These are phyloP conservation scores for Eucalyptus paniculata DNA, from an alignment of 345 rosid genomes.

Conservation along the genomic window DNA sequence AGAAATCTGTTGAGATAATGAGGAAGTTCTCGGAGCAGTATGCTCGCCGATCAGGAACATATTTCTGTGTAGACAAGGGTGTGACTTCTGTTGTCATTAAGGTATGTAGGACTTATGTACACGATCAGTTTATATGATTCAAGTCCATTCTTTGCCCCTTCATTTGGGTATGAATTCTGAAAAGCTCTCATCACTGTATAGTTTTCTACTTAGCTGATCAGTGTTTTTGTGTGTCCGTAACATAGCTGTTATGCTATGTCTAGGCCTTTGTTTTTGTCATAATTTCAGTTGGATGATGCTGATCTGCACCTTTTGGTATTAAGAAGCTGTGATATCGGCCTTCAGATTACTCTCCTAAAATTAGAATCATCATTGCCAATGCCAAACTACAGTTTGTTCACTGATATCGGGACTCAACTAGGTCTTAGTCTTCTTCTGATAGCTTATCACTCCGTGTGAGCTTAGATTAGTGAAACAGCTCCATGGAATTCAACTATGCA, in stretches of 20 bases:
- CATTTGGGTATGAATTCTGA: background rate
- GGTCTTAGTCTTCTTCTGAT: background rate
- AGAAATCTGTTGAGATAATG: conserved; percentile 86
- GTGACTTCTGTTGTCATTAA: conserved; percentile 94
- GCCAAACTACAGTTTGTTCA: background rate
- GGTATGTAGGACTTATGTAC: conserved; percentile 14
- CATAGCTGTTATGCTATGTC: background rate
- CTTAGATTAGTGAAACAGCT: background rate
- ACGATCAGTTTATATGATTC: background rate
- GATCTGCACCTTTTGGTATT: background rate
- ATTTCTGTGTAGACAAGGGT: conserved; percentile 83
- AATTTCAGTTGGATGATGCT: background rate
- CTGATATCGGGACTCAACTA: background rate
- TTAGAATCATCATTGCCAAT: background rate
- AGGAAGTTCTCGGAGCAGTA: conserved; percentile 98
- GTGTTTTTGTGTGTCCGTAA: background rate
- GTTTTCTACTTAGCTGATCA: background rate
- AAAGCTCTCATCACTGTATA: background rate
- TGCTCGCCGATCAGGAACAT: conserved; percentile 89
- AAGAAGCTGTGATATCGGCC: background rate
- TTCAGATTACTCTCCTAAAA: background rate
- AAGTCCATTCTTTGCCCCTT: background rate
- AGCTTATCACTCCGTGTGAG: background rate
- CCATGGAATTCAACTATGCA: background rate
- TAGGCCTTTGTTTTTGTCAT: background rate